A percentile compares a stretch with the other conserved stretches of the same genome.
Conservation (phyloP, 345 rosid species). For the Eucalyptus sideroxylon region DNA sequence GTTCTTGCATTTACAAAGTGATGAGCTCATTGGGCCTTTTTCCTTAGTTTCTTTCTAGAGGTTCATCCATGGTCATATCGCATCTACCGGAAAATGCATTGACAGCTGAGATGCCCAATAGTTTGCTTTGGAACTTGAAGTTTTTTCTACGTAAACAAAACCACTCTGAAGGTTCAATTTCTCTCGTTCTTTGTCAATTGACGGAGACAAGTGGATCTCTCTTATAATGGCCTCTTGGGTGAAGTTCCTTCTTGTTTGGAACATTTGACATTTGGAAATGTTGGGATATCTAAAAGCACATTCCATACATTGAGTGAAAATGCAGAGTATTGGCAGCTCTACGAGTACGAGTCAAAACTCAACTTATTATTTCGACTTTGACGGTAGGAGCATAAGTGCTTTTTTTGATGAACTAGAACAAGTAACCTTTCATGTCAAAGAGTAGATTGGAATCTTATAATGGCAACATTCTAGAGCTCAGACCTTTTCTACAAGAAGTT, state of each 20-base stretch:
- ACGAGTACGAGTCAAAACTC: not conserved
- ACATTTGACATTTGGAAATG: not conserved
- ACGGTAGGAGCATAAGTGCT: not conserved
- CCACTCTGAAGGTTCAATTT: not conserved
- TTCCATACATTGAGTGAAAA: not conserved
- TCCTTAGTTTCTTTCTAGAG: not conserved
- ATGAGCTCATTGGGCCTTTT: not conserved
- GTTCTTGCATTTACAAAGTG: not conserved
- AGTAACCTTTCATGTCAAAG: not conserved
- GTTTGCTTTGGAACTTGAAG: too few relatives aligned
- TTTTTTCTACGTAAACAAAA: not conserved
- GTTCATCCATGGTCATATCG: too few relatives aligned
- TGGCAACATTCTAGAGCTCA: not conserved
- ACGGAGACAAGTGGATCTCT: not conserved
- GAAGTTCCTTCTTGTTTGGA: not conserved
- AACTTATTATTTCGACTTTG: not conserved
- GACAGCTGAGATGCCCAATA: not conserved
- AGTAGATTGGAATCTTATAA: not conserved
- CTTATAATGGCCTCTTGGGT: not conserved
- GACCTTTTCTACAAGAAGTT: accelerated
- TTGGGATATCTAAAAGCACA: not conserved
- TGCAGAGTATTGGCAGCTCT: not conserved
- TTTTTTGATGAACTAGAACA: not conserved
- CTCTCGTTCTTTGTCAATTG: not conserved
- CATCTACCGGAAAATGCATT: not conserved